These are phyloP conservation scores for Lagenaria siceraria DNA, from an alignment of 306 rosid genomes.

Conservation along the genomic window DNA sequence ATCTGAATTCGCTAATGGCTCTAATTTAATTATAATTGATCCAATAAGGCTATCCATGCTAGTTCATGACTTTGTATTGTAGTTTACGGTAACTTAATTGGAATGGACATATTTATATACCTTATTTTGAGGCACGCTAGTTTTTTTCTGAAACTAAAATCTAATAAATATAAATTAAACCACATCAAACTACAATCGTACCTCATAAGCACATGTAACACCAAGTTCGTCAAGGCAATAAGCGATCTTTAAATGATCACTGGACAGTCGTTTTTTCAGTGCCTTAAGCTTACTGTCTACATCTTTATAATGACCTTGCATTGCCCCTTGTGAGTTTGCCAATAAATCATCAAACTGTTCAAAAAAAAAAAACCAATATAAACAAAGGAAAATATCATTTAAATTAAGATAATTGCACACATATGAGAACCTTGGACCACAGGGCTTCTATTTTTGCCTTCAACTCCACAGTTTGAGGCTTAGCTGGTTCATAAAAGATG, in stretches of 20 bases:
- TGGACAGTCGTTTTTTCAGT: constrained; percentile 39
- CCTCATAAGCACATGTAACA: constrained; percentile 79
- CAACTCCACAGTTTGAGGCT: constrained; percentile 30
- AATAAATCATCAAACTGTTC: constrained; percentile 43
- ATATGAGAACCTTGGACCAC: constrained; percentile 50
- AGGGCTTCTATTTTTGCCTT: constrained; percentile 60
- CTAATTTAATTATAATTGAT: not conserved
- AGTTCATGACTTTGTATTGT: not conserved
- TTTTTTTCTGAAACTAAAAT: not conserved
- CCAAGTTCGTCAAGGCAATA: constrained; percentile 87
- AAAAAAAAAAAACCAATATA: not conserved
- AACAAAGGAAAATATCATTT: not conserved
- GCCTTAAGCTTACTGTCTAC: constrained; percentile 35
- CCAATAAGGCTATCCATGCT: not conserved
- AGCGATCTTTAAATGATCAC: constrained; percentile 39
- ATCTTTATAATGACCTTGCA: constrained; percentile 27
- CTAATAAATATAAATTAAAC: not conserved
- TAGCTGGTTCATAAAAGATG: constrained; percentile 45
- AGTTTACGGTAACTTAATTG: not conserved
- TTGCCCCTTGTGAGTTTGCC: constrained; percentile 32
- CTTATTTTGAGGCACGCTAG: not conserved
- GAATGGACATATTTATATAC: not conserved
- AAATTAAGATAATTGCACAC: not conserved
- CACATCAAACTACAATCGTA: constrained; percentile 18
- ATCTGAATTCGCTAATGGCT: not conserved